Percentiles rank a stretch among this genome's conserved stretches.
Conservation (phyloP, 805 yeast genomes). For the Barnettozyma salicaria region DNA sequence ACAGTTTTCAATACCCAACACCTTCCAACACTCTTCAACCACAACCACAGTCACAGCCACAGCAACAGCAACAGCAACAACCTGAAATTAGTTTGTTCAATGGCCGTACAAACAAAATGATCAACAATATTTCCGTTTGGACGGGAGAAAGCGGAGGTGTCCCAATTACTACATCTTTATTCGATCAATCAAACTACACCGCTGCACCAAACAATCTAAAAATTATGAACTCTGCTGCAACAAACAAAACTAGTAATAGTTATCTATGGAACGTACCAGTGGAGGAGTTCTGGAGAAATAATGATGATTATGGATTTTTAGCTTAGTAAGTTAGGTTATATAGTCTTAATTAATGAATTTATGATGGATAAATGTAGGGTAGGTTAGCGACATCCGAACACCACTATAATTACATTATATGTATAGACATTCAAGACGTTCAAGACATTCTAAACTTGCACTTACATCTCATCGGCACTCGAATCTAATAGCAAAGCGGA, state of each 20-base stretch:
- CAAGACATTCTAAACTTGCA: no score
- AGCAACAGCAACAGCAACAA: slow-evolving; percentile 15
- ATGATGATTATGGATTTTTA: slow-evolving; percentile 43
- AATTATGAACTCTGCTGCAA: slow-evolving; percentile 1
- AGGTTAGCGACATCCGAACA: no score
- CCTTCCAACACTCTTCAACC: no score
- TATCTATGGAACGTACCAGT: slow-evolving; percentile 29
- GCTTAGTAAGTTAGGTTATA: slow-evolving; percentile 28
- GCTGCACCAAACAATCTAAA: slow-evolving; percentile 1
- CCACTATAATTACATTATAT: no score
- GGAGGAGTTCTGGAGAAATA: slow-evolving; percentile 44
- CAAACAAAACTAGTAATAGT: slow-evolving; percentile 4
- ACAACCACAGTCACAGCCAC: no score
- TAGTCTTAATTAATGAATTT: slow-evolving; percentile 4
- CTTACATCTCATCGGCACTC: no score
- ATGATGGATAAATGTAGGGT: neutral
- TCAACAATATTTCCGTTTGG: slow-evolving; percentile 56
- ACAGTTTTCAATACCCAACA: slow-evolving; percentile 17
- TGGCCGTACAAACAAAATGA: slow-evolving; percentile 53
- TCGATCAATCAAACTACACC: slow-evolving; percentile 21
- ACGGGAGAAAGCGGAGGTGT: slow-evolving; percentile 40
- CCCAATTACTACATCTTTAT: slow-evolving; percentile 21
- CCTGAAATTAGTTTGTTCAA: slow-evolving; percentile 23
- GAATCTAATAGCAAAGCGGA: no score
- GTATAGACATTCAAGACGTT: no score